phyloP scores from a whole-genome alignment of 371 early-diverging fungal species.

The Apophysomyces ossiformis region DNA sequence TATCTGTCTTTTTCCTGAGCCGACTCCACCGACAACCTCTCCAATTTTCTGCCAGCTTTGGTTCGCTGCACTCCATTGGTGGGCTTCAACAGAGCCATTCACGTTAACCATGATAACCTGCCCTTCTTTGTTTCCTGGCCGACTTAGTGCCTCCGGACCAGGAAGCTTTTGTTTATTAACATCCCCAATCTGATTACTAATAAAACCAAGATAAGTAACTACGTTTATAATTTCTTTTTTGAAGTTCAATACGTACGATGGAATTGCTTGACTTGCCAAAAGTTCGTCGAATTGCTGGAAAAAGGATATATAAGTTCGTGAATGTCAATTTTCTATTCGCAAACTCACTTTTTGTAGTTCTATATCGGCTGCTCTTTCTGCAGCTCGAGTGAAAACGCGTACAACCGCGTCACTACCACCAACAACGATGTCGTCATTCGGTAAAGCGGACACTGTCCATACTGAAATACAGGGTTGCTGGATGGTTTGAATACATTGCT shows the following conservation, averaged over 20 bases:
- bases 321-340: background rate
- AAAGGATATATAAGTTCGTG: background rate
- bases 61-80: slow-evolving; percentile 78
- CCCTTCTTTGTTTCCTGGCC: slow-evolving; percentile 82
- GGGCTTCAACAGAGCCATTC: slow-evolving; percentile 73
- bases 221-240: background rate
- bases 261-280: slow-evolving; percentile 75
- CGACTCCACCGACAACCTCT: slow-evolving; percentile 92
- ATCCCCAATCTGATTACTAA: slow-evolving; percentile 85
- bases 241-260: slow-evolving; percentile 60
- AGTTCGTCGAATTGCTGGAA: slow-evolving; percentile 66
- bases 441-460: slow-evolving; percentile 83
- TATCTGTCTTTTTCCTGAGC: slow-evolving; percentile 72
- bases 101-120: slow-evolving; percentile 89
- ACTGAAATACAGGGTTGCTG: slow-evolving; percentile 89
- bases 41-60: slow-evolving; percentile 91
- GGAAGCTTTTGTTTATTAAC: slow-evolving; percentile 85
- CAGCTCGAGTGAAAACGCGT: slow-evolving; percentile 77
- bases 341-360: slow-evolving; percentile 55
- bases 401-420: slow-evolving; percentile 87
- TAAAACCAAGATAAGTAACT: slow-evolving; percentile 35
- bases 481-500: slow-evolving; percentile 78
- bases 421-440: slow-evolving; percentile 87
- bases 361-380: slow-evolving; percentile 66
- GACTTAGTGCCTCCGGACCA: slow-evolving; percentile 73